Evolutionary conservation across 2,329 filamentous ascomycete genomes (phyloP).

Genomic region (Fusarium paranaense): DNA sequence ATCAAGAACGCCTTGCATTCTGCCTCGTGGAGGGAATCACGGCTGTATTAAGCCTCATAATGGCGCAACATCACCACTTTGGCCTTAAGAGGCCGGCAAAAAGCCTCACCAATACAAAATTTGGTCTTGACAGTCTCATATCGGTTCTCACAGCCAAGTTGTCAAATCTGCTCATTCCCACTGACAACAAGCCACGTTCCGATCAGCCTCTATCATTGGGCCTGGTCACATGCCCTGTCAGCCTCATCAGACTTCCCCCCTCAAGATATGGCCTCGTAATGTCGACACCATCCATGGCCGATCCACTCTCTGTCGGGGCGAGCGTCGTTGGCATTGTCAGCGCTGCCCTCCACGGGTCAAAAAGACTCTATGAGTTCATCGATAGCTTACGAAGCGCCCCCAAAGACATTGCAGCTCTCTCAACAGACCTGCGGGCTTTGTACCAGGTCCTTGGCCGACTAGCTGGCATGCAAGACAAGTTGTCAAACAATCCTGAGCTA

Average conservation of each 20-base stretch:
- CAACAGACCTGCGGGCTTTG: background rate
- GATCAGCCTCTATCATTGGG: background rate
- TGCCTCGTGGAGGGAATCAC: background rate
- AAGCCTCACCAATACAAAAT: too few relatives aligned
- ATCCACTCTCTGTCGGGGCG: background rate
- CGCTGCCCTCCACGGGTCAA: background rate
- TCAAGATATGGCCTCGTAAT: background rate
- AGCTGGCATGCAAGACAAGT: background rate
- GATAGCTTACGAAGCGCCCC: background rate
- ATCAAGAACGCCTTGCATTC: background rate
- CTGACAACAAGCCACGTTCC: background rate
- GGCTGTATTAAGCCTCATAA: background rate
- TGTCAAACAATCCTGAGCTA: background rate
- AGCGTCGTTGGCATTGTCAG: background rate
- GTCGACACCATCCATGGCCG: background rate
- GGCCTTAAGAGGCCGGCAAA: too few relatives aligned
- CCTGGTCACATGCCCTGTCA: background rate
- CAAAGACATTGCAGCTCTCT: background rate
- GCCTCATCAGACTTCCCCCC: background rate
- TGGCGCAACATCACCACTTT: background rate
- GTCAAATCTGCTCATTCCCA: background rate
- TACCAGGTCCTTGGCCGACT: background rate
- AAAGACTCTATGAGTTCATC: background rate
- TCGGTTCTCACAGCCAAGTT: background rate
- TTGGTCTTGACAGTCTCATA: background rate